phyloP scores from a whole-genome alignment of 306 rosid species.

The Acacia acuminata region DNA sequence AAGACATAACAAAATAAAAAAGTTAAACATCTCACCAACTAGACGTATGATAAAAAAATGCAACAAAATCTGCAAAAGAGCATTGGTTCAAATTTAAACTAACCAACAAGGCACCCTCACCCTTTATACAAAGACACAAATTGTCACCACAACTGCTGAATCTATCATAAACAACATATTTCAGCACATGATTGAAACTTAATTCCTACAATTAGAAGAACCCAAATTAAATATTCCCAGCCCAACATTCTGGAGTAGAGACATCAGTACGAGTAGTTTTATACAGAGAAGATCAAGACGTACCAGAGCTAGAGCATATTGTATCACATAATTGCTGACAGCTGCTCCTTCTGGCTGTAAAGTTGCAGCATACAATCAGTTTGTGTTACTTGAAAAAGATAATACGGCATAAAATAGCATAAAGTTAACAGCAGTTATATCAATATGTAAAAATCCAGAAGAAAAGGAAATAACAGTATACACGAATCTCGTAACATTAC shows the following conservation, averaged over 20 bases:
- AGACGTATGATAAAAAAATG: constrained; percentile 10
- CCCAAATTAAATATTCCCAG: constrained; percentile 9
- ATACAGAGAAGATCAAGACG: constrained; percentile 27
- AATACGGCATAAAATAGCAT: constrained; percentile 7
- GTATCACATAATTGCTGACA: constrained; percentile 81
- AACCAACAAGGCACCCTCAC: constrained; percentile 18
- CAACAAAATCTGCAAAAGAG: background rate
- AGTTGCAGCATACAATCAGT: constrained; percentile 34
- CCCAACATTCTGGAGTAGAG: constrained; percentile 9
- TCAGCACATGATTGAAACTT: constrained; percentile 6
- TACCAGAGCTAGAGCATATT: constrained; percentile 98
- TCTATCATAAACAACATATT: background rate
- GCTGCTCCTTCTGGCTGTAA: constrained; percentile 99
- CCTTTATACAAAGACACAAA: background rate
- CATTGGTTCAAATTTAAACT: constrained; percentile 11
- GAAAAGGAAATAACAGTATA: background rate
- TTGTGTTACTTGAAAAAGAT: constrained; percentile 18
- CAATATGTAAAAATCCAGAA: background rate
- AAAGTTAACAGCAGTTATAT: background rate
- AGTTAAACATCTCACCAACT: background rate
- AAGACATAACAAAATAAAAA: constrained; percentile 1
- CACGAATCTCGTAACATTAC: constrained; percentile 41
- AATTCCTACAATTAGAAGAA: constrained; percentile 10
- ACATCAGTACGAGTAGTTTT: background rate
- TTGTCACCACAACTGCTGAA: constrained; percentile 13